These are phyloP conservation scores for Cymbopogon citratus DNA, from an alignment of 176 grass and related monocot species.

Conservation along the genomic window DNA sequence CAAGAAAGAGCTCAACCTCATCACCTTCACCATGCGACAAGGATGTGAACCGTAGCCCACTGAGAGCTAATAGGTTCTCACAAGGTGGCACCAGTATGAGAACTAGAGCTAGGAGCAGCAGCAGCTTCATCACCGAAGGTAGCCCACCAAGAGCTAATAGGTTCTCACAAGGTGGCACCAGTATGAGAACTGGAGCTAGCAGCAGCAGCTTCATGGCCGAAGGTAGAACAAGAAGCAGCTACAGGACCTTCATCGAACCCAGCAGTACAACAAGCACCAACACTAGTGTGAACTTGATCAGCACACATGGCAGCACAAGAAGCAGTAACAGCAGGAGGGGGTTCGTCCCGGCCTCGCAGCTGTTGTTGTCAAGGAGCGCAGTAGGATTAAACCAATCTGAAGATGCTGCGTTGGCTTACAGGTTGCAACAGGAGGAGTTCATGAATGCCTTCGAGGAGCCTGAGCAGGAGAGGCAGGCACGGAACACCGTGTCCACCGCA, in stretches of 20 bases:
- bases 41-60: not conserved
- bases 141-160: conserved; percentile 8
- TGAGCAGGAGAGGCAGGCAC: conserved; percentile 28
- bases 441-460: conserved; percentile 48
- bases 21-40: conserved; percentile 14
- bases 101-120: conserved; percentile 8
- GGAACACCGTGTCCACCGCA: conserved; percentile 37
- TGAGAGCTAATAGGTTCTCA: conserved; percentile 6
- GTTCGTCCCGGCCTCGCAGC: conserved; percentile 42
- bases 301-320: conserved; percentile 5
- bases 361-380: conserved; percentile 11
- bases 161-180: conserved; percentile 7
- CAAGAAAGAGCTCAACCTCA: conserved; percentile 42
- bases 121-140: conserved; percentile 10
- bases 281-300: conserved; percentile 14
- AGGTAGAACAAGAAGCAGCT: conserved; percentile 30
- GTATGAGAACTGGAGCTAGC: conserved; percentile 16
- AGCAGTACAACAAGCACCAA: conserved; percentile 11
- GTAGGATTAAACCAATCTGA: conserved; percentile 40
- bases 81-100: conserved; percentile 17
- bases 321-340: conserved; percentile 14
- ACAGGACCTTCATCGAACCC: conserved; percentile 26
- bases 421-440: conserved; percentile 86
- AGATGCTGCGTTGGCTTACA: conserved; percentile 68
- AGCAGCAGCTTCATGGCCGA: not conserved